Evolutionary conservation across 225 moss, liverwort and hornwort species (phyloP), one percentile per base, ranked within the genome.

Genomic region (Physcomitrium patens): DNA sequence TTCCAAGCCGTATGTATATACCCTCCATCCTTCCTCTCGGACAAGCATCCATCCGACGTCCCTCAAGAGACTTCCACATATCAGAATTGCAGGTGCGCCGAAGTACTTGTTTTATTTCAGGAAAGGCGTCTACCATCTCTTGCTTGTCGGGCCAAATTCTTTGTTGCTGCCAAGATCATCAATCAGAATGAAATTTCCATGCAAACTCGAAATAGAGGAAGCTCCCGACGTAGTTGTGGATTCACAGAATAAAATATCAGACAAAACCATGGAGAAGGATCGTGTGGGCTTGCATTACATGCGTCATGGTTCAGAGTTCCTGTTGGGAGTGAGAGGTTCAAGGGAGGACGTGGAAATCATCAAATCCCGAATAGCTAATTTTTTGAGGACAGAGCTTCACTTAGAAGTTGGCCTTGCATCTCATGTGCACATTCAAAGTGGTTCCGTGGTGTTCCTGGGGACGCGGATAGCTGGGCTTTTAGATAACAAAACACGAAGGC

Each of bases 291-390:
- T 89, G 67, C 80, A 87, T 67, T 89, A 87, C 26, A 60, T 80
- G 72, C 87, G 89, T 12, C 82, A 83, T 47, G 89, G 84, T 19
- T 80, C 64, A 1, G 89, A 89, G 82, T 89, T 89, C 73, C 71
- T 89, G 26, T 11, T 87, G 3, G 89, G 87, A 63, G 68, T 89
- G 9, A 50, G 51, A 24, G 89, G 89, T 55, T 60, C 89, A 42
- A 74, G 80, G 45, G 41, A 68, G 18, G 86, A 80, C n/a, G 80
- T 87, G 19, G 74, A 89, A 27, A 60, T 41, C 20, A 78, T 86
- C 55, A 84, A 89, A 76, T 50, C 73, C 65, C 79, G 82, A 60
- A 74, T 89, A 2, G 80, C 82, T 9, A 55, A 78, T 16, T 87
- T 89, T 70, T n/a, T 89, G 76, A 74, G 76, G 28, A 76, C 72